Evolutionary conservation across 2,329 filamentous ascomycete genomes (phyloP).

Genomic region (Cladophialophora carrionii): DNA sequence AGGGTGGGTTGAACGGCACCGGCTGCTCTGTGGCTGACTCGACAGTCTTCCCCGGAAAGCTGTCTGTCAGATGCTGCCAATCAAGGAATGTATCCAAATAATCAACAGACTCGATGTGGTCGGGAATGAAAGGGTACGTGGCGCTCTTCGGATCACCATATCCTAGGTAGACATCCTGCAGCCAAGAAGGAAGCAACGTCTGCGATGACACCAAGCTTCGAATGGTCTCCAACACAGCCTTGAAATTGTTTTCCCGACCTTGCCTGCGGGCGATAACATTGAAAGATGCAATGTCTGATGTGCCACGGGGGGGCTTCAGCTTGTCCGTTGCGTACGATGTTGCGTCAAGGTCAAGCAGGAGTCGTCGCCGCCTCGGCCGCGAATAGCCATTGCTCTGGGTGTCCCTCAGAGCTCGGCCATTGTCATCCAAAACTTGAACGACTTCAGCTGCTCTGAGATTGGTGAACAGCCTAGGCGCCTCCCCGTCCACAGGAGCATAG

Average conservation of each 20-base stretch:
- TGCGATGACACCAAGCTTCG: slow-evolving; percentile 82
- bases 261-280: slow-evolving; percentile 84
- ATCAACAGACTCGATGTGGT: slow-evolving; percentile 77
- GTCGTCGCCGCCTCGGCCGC: slow-evolving; percentile 64
- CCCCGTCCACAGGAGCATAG: slow-evolving; percentile 58
- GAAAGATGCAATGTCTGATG: slow-evolving; percentile 71
- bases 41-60: slow-evolving; percentile 82
- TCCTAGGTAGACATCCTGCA: slow-evolving; percentile 96
- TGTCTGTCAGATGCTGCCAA: slow-evolving; percentile 91
- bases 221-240: slow-evolving; percentile 87
- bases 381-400: slow-evolving; percentile 65
- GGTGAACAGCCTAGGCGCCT: slow-evolving; percentile 58
- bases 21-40: slow-evolving; percentile 74
- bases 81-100: slow-evolving; percentile 93
- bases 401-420: slow-evolving; percentile 73
- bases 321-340: slow-evolving; percentile 76
- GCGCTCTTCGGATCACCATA: slow-evolving; percentile 91
- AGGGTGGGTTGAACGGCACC: slow-evolving; percentile 81
- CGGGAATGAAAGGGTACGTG: slow-evolving; percentile 79
- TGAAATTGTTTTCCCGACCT: slow-evolving; percentile 96
- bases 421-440: slow-evolving; percentile 82
- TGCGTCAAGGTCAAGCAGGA: slow-evolving; percentile 81
- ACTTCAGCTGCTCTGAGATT: slow-evolving; percentile 81
- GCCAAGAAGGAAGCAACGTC: slow-evolving; percentile 83
- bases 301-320: slow-evolving; percentile 67